Conservation (phyloP, 495 filamentous ascomycete genomes). For the Xylaria castorea region DNA sequence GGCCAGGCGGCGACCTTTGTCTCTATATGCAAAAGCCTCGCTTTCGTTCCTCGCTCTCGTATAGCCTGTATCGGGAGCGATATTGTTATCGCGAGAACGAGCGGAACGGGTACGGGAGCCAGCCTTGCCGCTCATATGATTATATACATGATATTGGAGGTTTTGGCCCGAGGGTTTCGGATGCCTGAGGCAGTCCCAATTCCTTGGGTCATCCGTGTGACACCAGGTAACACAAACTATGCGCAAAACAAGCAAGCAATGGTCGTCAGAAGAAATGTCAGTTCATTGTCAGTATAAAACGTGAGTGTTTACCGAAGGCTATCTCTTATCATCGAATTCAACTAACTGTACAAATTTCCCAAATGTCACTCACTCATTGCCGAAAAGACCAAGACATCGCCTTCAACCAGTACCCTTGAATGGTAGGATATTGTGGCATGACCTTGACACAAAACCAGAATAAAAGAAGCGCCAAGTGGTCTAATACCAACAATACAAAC, state of each 20-base stretch:
- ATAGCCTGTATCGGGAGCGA: no score
- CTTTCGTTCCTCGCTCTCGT: no score
- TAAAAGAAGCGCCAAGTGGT: neutral
- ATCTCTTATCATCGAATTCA: neutral
- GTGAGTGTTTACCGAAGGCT: neutral
- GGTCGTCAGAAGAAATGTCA: neutral
- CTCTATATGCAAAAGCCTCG: no score
- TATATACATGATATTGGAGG: no score
- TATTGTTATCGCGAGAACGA: no score
- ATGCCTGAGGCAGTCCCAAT: no score
- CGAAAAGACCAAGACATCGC: neutral
- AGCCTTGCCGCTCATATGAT: no score
- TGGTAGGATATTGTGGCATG: neutral
- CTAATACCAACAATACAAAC: slow-evolving; percentile 1
- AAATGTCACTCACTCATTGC: neutral
- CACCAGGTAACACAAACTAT: neutral
- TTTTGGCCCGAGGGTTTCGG: no score
- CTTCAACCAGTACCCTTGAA: slow-evolving; percentile 10
- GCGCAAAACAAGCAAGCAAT: neutral
- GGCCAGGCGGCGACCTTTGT: no score
- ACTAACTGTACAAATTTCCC: neutral
- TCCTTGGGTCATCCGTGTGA: no score
- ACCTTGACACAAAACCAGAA: neutral
- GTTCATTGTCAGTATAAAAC: slow-evolving; percentile 13
- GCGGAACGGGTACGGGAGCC: no score